A percentile compares a stretch with the other conserved stretches of the same genome.
These are phyloP conservation scores for Myriosclerotinia scirpicola DNA, from an alignment of 2,329 filamentous ascomycete species.

Conservation along the genomic window DNA sequence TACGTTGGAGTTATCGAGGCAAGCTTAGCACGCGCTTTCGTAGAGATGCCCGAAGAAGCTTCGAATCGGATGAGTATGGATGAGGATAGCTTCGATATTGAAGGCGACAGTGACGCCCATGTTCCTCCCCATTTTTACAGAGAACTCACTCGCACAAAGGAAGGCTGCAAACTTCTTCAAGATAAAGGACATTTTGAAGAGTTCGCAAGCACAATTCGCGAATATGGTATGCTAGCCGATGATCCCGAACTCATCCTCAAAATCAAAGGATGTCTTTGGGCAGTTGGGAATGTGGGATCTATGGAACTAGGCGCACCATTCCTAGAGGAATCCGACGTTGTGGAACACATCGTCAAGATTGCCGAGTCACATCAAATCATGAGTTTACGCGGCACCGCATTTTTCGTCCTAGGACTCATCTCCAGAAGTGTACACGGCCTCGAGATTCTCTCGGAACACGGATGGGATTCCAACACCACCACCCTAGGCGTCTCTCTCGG, in stretches of 20 bases:
- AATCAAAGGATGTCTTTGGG: conserved; percentile 96
- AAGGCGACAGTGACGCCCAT: conserved; percentile 46
- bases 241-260: conserved; percentile 85
- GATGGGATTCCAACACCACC: conserved; percentile 91
- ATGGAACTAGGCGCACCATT: conserved; percentile 98
- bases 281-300: conserved; percentile 94
- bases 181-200: conserved; percentile 97
- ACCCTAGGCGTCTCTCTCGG: conserved; percentile 80
- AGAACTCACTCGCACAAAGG: conserved; percentile 86
- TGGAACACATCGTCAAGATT: conserved; percentile 82
- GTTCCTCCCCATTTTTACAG: conserved; percentile 98
- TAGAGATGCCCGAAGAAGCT: conserved; percentile 47
- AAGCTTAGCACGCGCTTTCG: conserved; percentile 83
- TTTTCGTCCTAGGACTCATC: conserved; percentile 91
- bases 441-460: conserved; percentile 83
- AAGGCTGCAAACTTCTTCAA: conserved; percentile 85
- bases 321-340: conserved; percentile 84
- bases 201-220: conserved; percentile 83
- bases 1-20: conserved; percentile 95
- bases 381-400: conserved; percentile 91
- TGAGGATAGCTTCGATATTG: conserved; percentile 45
- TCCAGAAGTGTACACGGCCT: conserved; percentile 89
- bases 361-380: conserved; percentile 86
- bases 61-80: conserved; percentile 42
- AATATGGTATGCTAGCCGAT: conserved; percentile 80